A percentile compares a stretch with the other conserved stretches of the same genome.
Evolutionary conservation across 2,329 filamentous ascomycete species (phyloP).

Genomic region (Cucurbitaria berberidis): DNA sequence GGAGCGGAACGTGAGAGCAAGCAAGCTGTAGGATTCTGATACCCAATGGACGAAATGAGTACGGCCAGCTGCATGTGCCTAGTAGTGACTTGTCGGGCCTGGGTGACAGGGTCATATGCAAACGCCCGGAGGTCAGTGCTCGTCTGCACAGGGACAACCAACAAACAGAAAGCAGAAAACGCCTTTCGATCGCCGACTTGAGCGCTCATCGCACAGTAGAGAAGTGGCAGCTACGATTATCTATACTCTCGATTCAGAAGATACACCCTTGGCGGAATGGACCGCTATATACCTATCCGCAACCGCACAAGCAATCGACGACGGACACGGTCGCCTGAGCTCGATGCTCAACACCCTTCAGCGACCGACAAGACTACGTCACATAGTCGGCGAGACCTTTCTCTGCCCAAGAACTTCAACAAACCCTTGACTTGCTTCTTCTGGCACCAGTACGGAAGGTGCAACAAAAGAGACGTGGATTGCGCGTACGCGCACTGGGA

Average conservation of each 20-base stretch:
- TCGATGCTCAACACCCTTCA: not conserved
- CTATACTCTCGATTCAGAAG: not conserved
- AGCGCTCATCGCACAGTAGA: not conserved
- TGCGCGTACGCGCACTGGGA: conserved; percentile 9
- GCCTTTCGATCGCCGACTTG: not conserved
- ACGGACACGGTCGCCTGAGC: not conserved
- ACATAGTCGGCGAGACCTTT: not conserved
- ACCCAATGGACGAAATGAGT: conserved; percentile 1
- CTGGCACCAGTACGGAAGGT: conserved; percentile 5
- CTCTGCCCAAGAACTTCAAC: conserved; percentile 12
- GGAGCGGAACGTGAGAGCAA: conserved; percentile 39
- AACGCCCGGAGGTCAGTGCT: not conserved
- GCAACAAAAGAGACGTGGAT: conserved; percentile 5
- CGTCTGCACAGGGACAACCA: not conserved
- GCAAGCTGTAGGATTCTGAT: conserved; percentile 55
- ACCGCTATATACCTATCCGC: not conserved
- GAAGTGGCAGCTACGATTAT: not conserved
- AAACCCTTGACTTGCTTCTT: conserved; percentile 8
- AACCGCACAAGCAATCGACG: not conserved
- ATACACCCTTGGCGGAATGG: not conserved
- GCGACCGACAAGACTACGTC: not conserved
- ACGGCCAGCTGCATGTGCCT: not conserved
- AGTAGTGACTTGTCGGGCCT: not conserved
- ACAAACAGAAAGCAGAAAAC: not conserved
- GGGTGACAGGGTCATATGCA: not conserved